A percentile compares a stretch with the other conserved stretches of the same genome.
phyloP scores from a whole-genome alignment of 495 filamentous ascomycete genomes.

The Trichoderma gamsii region DNA sequence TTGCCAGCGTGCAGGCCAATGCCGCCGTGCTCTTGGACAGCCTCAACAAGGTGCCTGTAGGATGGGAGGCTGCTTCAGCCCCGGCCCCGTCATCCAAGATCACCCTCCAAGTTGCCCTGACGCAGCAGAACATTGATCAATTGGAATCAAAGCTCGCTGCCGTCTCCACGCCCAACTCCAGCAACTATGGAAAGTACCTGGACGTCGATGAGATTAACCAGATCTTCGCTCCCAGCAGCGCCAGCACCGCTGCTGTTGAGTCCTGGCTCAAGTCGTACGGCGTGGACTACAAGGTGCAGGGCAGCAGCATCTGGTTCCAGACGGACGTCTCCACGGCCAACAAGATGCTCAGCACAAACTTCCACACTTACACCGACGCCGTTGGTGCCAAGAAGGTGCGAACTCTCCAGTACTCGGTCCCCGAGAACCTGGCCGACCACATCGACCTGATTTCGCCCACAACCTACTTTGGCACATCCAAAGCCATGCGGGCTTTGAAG shows the following conservation, averaged over 20 bases:
- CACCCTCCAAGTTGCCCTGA: conserved; percentile 21
- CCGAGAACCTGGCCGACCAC: conserved; percentile 37
- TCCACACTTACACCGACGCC: background rate
- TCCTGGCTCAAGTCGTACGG: conserved; percentile 42
- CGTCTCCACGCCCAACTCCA: conserved; percentile 45
- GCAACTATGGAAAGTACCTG: conserved; percentile 46
- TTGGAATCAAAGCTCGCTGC: conserved; percentile 42
- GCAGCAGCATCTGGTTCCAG: conserved; percentile 44
- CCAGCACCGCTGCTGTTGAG: conserved; percentile 32
- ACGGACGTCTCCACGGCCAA: conserved; percentile 45
- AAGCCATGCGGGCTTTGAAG: background rate
- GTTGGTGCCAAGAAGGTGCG: conserved; percentile 40
- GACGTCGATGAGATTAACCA: conserved; percentile 39
- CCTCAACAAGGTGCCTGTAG: background rate
- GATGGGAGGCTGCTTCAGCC: background rate
- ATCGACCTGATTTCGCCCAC: conserved; percentile 58
- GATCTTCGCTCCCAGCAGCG: conserved; percentile 39
- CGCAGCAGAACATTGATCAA: conserved; percentile 45
- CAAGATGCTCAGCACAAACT: conserved; percentile 31
- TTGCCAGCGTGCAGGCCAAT: background rate
- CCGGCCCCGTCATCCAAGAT: conserved; percentile 18
- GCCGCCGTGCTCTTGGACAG: background rate
- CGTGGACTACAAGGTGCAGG: conserved; percentile 35
- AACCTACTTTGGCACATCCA: conserved; percentile 49
- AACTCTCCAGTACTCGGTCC: conserved; percentile 55